Conservation (phyloP, 768 basidiomycete genomes). For the Rhodocollybia butyracea region DNA sequence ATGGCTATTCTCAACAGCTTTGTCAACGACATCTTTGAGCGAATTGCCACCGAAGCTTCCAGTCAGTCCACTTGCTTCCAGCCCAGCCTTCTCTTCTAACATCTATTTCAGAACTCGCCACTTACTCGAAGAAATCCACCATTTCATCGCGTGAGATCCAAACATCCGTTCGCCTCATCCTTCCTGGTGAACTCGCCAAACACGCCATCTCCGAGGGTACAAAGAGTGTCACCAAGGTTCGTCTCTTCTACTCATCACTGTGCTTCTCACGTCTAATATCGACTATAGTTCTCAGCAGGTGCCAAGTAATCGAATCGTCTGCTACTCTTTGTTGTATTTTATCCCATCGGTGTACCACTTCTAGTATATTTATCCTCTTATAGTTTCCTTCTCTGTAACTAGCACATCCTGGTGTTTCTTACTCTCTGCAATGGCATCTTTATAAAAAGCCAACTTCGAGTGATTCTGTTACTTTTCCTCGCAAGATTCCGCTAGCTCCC, state of each 20-base stretch:
- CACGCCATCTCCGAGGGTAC: slow-evolving; percentile 94
- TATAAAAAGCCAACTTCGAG: background rate
- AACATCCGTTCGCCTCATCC: slow-evolving; percentile 93
- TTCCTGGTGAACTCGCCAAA: slow-evolving; percentile 94
- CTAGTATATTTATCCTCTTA: slow-evolving; percentile 8
- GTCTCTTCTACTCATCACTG: slow-evolving; percentile 15
- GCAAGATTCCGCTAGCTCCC: too few relatives aligned
- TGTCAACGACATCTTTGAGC: slow-evolving; percentile 93
- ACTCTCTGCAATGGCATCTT: background rate
- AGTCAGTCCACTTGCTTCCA: slow-evolving; percentile 45
- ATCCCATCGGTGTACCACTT: slow-evolving; percentile 7
- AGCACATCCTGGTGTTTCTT: background rate
- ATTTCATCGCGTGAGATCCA: slow-evolving; percentile 99
- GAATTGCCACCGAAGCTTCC: slow-evolving; percentile 89
- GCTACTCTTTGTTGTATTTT: slow-evolving; percentile 9
- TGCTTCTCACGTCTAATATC: slow-evolving; percentile 1
- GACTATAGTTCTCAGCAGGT: slow-evolving; percentile 61
- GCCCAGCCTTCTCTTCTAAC: background rate
- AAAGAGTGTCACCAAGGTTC: slow-evolving; percentile 83
- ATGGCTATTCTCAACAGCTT: slow-evolving; percentile 97
- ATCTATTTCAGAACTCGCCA: slow-evolving; percentile 75
- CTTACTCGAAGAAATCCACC: slow-evolving; percentile 98
- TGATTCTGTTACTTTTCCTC: too few relatives aligned
- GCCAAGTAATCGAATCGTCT: slow-evolving; percentile 45
- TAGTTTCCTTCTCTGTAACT: background rate